Base-by-base conservation (phyloP, 23 red algal species). In the Gracilaria gracilis region DNA sequence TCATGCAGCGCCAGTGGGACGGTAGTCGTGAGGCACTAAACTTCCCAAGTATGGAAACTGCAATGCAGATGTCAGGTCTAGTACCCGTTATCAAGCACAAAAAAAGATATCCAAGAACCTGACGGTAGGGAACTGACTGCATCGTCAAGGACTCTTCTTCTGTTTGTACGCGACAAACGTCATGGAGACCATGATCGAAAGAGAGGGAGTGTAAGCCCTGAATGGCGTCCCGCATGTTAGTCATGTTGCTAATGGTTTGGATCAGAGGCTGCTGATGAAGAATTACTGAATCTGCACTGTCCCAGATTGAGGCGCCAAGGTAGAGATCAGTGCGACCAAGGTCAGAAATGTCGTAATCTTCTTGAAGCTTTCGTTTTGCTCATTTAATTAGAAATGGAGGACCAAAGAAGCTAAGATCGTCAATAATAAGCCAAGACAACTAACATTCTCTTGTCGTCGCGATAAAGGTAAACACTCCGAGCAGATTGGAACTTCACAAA, bases 391-490 rank as follows among this genome's bases (percentile, higher is more conserved):
- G 0, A 21, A 42, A 0, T 39, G 51, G 3, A 46, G 62, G 51
- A 0, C 83, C 67, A 1, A 86, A 86, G 40, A 74, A 28, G n/a
- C 0, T 37, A n/a, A 71, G 39, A 4, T 86, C 4, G 1, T 86
- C 83, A 40, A 86, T 31, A n/a, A 72, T 86, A 86, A 21, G 58
- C 8, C 61, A 86, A 39, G 0, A 86, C 11, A 69, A 86, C 67
- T 13, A 86, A 0, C 23, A 55, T 54, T 21, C 72, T 0, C 5
- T 46, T 46, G 5, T 4, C 4, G 11, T 7, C 11, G 11, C 42
- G 11, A 46, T 46, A 46, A 4, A 28, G 0, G 14, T 19, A n/a
- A 4, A 74, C 20, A 31, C 69, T 14, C 4, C 8, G 69, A 4
- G 69, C 20, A 21, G 69, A 74, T 33, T 74, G 9, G 20, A 74